A percentile compares a stretch with the other conserved stretches of the same genome.
These are phyloP conservation scores for Podospora fimiseda DNA, from an alignment of 495 filamentous ascomycete species.

Conservation along the genomic window DNA sequence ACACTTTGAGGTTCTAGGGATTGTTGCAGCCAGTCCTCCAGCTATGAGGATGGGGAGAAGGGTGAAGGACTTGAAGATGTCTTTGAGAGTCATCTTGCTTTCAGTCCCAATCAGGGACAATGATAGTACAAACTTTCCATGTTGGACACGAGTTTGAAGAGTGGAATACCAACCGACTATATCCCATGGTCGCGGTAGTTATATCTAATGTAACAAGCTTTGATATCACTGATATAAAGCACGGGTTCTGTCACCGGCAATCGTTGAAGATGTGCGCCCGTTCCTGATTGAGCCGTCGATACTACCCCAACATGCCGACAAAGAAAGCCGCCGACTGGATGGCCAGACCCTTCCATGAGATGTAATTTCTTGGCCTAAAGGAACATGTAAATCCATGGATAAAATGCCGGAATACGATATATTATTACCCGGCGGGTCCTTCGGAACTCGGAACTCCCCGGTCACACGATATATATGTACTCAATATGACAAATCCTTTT, in stretches of 20 bases:
- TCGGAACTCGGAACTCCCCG: not conserved
- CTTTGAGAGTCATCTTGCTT: no score
- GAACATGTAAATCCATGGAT: not conserved
- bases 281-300: not conserved
- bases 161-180: no score
- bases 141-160: no score
- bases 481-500: not conserved
- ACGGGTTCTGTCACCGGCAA: not conserved
- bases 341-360: not conserved
- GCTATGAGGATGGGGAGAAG: not conserved
- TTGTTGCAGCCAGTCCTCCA: not conserved
- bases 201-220: no score
- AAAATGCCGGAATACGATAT: not conserved
- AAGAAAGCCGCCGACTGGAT: no score
- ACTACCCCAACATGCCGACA: not conserved
- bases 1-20: constrained; percentile 14
- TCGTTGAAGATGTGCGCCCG: not conserved
- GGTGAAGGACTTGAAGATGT: not conserved
- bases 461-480: no score
- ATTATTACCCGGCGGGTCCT: not conserved
- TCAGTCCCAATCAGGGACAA: no score
- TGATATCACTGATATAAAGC: no score
- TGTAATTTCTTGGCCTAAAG: not conserved
- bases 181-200: no score
- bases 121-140: no score